Evolutionary conservation across 2,329 filamentous ascomycete species (phyloP).

Genomic region (Bretziella fagacearum): DNA sequence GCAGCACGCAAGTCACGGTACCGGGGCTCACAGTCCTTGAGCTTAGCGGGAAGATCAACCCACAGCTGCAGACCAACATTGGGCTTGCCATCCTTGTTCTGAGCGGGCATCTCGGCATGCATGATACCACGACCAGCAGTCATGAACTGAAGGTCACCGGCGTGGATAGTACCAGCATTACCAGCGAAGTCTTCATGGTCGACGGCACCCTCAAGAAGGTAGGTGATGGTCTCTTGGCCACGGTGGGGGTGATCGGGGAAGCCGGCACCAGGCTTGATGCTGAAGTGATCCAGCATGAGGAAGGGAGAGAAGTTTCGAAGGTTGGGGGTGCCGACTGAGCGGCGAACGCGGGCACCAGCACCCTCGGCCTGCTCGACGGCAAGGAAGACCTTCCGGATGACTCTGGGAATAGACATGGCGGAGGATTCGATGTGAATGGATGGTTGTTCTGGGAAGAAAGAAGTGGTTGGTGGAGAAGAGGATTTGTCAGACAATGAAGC

Average conservation of each 20-base stretch:
- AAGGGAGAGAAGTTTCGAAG: slow-evolving; percentile 82
- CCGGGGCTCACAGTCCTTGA: slow-evolving; percentile 80
- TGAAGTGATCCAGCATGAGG: slow-evolving; percentile 92
- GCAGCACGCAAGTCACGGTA: slow-evolving; percentile 68
- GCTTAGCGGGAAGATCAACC: slow-evolving; percentile 69
- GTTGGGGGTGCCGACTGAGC: slow-evolving; percentile 69
- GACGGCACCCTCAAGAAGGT: slow-evolving; percentile 67
- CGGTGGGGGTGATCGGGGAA: slow-evolving; percentile 79
- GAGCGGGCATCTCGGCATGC: slow-evolving; percentile 85
- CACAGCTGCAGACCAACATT: slow-evolving; percentile 88
- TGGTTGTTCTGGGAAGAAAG: slow-evolving; percentile 14
- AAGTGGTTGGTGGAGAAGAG: neutral
- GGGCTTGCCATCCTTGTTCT: slow-evolving; percentile 55
- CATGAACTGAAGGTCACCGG: slow-evolving; percentile 97
- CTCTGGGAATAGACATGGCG: slow-evolving; percentile 48
- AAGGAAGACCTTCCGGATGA: slow-evolving; percentile 68
- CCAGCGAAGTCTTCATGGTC: slow-evolving; percentile 90
- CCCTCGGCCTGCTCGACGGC: slow-evolving; percentile 79
- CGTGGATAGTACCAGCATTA: slow-evolving; percentile 63
- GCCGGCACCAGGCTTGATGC: slow-evolving; percentile 59
- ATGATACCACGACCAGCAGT: slow-evolving; percentile 83
- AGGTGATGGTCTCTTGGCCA: slow-evolving; percentile 78
- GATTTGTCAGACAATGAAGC: neutral
- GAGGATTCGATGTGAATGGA: slow-evolving; percentile 24
- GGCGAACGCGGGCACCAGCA: slow-evolving; percentile 68